phyloP scores from a whole-genome alignment of 345 rosid genomes.

The Euphorbia tirucalli region DNA sequence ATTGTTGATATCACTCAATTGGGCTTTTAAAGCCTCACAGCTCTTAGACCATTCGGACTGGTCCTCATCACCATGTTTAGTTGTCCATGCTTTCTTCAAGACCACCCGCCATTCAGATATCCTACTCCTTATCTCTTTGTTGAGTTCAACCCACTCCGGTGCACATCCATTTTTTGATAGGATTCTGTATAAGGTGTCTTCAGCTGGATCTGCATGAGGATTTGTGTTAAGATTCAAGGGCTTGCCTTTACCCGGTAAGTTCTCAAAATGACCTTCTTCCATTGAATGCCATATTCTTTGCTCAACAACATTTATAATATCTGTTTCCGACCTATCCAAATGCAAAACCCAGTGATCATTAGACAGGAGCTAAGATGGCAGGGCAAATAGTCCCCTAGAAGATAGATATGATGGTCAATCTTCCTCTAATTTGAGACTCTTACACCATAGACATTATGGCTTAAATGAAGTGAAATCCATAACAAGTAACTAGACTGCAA shows the following conservation, averaged over 20 bases:
- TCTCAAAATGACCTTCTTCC: conserved; percentile 95
- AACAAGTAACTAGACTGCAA: not conserved
- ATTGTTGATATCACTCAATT: conserved; percentile 63
- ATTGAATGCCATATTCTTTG: conserved; percentile 94
- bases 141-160: conserved; percentile 92
- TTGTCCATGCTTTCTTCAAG: conserved; percentile 85
- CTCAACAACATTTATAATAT: conserved; percentile 77
- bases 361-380: not conserved
- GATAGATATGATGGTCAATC: too few relatives aligned
- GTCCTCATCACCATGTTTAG: conserved; percentile 41
- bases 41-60: conserved; percentile 49
- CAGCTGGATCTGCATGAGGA: conserved; percentile 90
- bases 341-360: conserved; percentile 2
- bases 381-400: not conserved
- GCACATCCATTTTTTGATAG: conserved; percentile 81
- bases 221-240: conserved; percentile 62
- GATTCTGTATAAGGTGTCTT: conserved; percentile 76
- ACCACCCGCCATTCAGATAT: conserved; percentile 62
- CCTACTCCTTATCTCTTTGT: conserved; percentile 66
- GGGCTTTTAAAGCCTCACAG: conserved; percentile 44
- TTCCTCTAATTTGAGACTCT: too few relatives aligned
- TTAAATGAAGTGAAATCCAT: not conserved
- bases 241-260: conserved; percentile 89
- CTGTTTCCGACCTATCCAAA: conserved; percentile 78
- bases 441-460: not conserved